phyloP scores from a whole-genome alignment of 2,329 filamentous ascomycete genomes.

The Penicillium freii region DNA sequence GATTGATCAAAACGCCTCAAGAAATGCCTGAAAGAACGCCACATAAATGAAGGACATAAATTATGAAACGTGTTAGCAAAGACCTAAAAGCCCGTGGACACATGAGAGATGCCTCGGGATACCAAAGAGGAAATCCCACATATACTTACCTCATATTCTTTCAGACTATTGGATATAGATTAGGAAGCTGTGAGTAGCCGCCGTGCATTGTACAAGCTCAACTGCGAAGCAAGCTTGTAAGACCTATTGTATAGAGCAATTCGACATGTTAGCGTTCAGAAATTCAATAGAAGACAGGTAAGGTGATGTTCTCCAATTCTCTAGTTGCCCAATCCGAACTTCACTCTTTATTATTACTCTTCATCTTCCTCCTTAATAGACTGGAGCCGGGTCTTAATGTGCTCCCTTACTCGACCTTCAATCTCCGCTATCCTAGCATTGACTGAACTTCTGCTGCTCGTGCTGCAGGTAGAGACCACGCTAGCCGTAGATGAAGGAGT shows the following conservation, averaged over 20 bases:
- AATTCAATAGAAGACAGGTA: not conserved
- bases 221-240: not conserved
- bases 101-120: not conserved
- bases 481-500: not conserved
- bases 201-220: not conserved
- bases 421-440: slow-evolving; percentile 3
- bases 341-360: not conserved
- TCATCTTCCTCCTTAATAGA: not conserved
- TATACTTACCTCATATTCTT: not conserved
- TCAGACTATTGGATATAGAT: not conserved
- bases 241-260: not conserved
- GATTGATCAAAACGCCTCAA: not conserved
- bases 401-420: not conserved
- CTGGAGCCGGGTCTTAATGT: not conserved
- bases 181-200: not conserved
- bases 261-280: not conserved
- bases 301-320: not conserved
- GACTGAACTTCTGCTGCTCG: not conserved
- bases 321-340: not conserved
- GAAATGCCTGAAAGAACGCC: not conserved
- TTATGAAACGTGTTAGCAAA: no score
- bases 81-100: not conserved
- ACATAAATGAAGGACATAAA: not conserved
- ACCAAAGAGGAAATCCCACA: not conserved
- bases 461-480: not conserved